Evolutionary conservation across 2,329 filamentous ascomycete species (phyloP).

Genomic region (Penicillium sp.): DNA sequence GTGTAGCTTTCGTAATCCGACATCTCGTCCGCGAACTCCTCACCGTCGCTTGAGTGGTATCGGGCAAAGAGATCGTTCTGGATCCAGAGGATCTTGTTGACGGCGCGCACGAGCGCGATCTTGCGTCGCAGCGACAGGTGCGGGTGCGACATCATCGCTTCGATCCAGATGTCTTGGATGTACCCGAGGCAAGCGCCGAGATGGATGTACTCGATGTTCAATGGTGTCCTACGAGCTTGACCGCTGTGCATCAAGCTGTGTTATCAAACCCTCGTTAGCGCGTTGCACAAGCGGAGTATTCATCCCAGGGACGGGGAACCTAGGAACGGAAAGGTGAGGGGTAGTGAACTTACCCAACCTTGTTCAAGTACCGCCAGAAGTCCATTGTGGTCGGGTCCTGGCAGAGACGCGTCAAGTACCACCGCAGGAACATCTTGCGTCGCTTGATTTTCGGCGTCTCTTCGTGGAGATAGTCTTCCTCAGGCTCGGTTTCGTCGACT

Average conservation of each 20-base stretch:
- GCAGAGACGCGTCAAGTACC: conserved; percentile 72
- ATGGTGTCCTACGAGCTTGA: conserved; percentile 65
- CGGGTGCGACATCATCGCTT: conserved; percentile 71
- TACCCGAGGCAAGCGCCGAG: conserved; percentile 70
- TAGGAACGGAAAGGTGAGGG: neutral
- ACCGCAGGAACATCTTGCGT: conserved; percentile 73
- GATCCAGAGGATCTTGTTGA: conserved; percentile 82
- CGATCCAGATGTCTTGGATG: conserved; percentile 73
- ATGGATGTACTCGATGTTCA: conserved; percentile 79
- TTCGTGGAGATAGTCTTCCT: conserved; percentile 63
- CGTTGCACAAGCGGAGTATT: neutral
- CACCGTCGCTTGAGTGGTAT: conserved; percentile 71
- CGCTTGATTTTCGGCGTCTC: conserved; percentile 72
- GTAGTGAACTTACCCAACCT: conserved; percentile 62
- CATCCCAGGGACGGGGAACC: neutral
- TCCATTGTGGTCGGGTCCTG: conserved; percentile 71
- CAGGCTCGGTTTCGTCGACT: conserved; percentile 61
- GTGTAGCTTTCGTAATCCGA: conserved; percentile 40
- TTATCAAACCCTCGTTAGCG: neutral
- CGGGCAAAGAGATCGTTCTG: conserved; percentile 85
- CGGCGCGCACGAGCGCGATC: conserved; percentile 69
- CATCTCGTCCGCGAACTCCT: conserved; percentile 54
- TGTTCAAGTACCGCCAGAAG: conserved; percentile 81
- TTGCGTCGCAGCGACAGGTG: conserved; percentile 65
- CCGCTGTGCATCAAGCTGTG: conserved; percentile 75